Base-by-base conservation (phyloP, 192 early-diverging fungal genomes). In the Coemansia sp. region DNA sequence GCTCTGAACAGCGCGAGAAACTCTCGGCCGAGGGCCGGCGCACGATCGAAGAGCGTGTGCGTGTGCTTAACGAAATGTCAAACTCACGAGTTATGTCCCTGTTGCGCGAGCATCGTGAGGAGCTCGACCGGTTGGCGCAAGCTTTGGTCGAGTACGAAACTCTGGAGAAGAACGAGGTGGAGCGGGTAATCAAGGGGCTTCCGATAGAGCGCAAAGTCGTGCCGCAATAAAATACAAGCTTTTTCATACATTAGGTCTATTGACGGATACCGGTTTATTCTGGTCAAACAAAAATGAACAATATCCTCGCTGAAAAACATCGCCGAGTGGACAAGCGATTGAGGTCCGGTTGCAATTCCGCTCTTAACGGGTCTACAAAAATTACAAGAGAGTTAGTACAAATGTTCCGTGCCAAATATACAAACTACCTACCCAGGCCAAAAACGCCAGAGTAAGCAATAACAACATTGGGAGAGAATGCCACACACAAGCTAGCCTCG, bases 81-180 rank as follows among this genome's bases (percentile, higher is more conserved):
- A 88, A 94, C 66, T 48, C 59, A 10, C 83, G 96, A 11, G 94
- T 92, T 11, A 84, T 78, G 47, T 63, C 82, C 4, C 64, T 98
- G 54, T 82, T 99, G 9, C 87, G 83, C 23, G 81, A 81, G 1
- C 89, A 94, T 58, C 87, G 88, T 59, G 88, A 90, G 53, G 95
- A 98, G 78, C 84, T 98, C 19, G 90, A 97, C 72, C 86, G 90
- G 21, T 74, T 99, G 39, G 96, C 96, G 21, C 80, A 87, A 60
- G 94, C 95, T n/a, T 84, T 99, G 55, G 85, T 99, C 9, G 93
- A 96, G 65, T 89, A 93, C 69, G 97, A 99, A 80, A 99, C 97
- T 4, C 81, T 99, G 25, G 85, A 88, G 45, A 85, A 85, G 53
- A 87, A 98, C 45, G 94, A 99, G 77, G 91, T 99, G 39, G 81